These are phyloP conservation scores for Ajuga reptans DNA, from an alignment of 305 asterid genomes.

Conservation along the genomic window DNA sequence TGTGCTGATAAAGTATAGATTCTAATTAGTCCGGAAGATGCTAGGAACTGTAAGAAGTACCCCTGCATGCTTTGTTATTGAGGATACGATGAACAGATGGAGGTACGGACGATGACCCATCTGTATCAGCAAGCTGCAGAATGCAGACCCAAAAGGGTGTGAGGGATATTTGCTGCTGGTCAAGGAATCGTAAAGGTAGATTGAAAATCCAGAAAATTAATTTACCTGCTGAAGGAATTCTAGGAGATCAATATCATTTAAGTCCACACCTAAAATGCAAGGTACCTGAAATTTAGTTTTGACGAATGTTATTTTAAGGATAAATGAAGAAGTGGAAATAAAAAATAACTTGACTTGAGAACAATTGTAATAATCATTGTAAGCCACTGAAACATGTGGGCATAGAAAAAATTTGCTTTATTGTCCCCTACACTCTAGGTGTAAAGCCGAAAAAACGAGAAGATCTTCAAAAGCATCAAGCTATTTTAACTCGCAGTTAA, in stretches of 20 bases:
- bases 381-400: background rate
- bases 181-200: slow-evolving; percentile 1
- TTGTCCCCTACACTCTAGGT: background rate
- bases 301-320: slow-evolving; percentile 4
- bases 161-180: background rate
- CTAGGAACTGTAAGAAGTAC: slow-evolving; percentile 29
- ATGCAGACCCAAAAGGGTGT: slow-evolving; percentile 16
- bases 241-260: slow-evolving; percentile 70
- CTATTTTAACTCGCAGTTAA: background rate
- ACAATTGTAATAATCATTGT: background rate
- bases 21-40: slow-evolving; percentile 4
- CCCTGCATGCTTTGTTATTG: slow-evolving; percentile 90
- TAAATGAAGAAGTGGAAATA: background rate
- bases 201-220: background rate
- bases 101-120: slow-evolving; percentile 85
- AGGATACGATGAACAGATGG: slow-evolving; percentile 75
- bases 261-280: slow-evolving; percentile 67
- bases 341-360: background rate
- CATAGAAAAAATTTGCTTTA: background rate
- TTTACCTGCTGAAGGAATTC: slow-evolving; percentile 90
- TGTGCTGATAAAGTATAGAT: background rate
- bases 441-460: background rate
- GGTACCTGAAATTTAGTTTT: slow-evolving; percentile 59
- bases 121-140: slow-evolving; percentile 81
- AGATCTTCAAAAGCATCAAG: background rate